Evolutionary conservation across 495 filamentous ascomycete genomes (phyloP), one percentile per base, ranked within the genome.

Genomic region (Penicillium alfredii): DNA sequence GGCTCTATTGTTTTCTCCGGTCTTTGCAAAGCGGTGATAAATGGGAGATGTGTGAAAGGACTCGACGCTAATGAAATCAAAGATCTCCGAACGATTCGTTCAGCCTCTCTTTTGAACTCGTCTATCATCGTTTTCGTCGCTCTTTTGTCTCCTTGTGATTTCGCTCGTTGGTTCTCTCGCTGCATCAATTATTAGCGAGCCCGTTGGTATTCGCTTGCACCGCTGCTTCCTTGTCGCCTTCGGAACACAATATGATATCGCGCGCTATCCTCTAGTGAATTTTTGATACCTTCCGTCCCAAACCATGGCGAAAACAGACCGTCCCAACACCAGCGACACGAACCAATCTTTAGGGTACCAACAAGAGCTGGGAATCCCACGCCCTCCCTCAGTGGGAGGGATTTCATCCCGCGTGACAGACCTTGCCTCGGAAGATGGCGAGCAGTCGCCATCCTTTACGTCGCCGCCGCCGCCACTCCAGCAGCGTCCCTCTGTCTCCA

Each of bases 321-420:
- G 45, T 33, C 45, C 52, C 21, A 48, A 53, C 40, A 51, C 46
- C 35, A 49, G 41, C 43, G 45, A 63, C 33, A 47, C 49, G 33
- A 53, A 49, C 5, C 42, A 45, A 24, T 33, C 47, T 22, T 30
- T 48, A 6, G 25, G 48, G 12, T 37, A 51, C 20, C 52, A 58
- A 39, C 53, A 64, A 66, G 54, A 45, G 16, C 33, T 68, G 30
- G 65, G 64, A 2, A 60, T 71, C 18, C 66, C 64, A 50, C 61
- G 64, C 7, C 63, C 66, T 36, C 66, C 64, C 19, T 71, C 66
- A 4, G 56, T 71, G 17, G 63, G 63, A 30, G 72, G 87, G 34
- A 84, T 94, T 20, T 94, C 87, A 9, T 90, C 85, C 29, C 81
- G 82, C 43, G 83, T 90, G 73, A 92, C 86, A 7, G 85, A 92